Evolutionary conservation across 495 filamentous ascomycete species (phyloP), one percentile per base, ranked within the genome.

Genomic region (Neurospora sp.): DNA sequence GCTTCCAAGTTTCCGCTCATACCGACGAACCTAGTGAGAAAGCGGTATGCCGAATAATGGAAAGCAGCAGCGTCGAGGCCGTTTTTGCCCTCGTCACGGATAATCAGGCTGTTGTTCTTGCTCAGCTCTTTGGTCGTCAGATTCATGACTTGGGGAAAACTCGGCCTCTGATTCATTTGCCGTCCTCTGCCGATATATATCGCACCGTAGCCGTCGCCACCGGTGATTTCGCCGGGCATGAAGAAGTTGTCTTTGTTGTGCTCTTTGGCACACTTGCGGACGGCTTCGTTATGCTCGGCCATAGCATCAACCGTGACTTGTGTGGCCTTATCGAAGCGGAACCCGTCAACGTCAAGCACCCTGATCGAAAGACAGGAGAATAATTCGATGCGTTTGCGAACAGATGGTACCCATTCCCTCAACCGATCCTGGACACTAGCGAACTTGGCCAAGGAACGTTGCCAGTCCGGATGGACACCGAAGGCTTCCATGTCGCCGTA

Each of bases 391-490:
- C 88, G 87, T 44, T 88, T 81, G 35, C 85, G 82, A 9, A 92
- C 91, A 70, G 83, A 84, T 0, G 89, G 88, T 31, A 85, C 78
- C 91, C 91, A 93, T 79, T 92, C 91, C 38, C 91, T 86, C n/a
- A 93, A 82, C 73, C 91, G 89, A 77, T 93, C 91, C 78, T 93
- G 91, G 2, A 92, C 91, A 42, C 85, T 90, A 44, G 89, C 89
- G 79, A 92, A 92, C 74, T 92, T 92, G 8, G 90, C 86, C 40
- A 93, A 81, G 75, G 91, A 85, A 18, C 79, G 78, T 74, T 91
- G 83, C 85, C 87, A 92, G 73, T 91, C 89, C 9, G 90, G 90
- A 70, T 85, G 91, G 27, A 88, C 87, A 72, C 90, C 90, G 70
- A 92, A 91, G 12, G 90, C 88, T 77, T 90, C 89, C 37, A 86